Evolutionary conservation across 257 asterid species (phyloP).

Genomic region (Misopates orontium): DNA sequence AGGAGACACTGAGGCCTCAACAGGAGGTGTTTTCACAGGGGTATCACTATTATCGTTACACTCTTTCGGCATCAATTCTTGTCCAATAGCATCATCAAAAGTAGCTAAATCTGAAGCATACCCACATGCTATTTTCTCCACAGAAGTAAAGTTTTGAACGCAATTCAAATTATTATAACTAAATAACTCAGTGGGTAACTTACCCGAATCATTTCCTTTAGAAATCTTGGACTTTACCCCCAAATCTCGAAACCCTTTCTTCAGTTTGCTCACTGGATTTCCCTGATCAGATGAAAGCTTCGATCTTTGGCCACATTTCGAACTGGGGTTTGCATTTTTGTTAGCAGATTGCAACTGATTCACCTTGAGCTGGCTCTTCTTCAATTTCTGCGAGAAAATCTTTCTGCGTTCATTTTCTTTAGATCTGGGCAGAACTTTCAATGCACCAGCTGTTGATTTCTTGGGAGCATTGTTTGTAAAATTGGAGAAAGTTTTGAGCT

Average conservation of each 20-base stretch:
- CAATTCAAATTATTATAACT: constrained; percentile 16
- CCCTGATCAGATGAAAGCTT: constrained; percentile 32
- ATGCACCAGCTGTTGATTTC: constrained; percentile 36
- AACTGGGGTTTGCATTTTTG: constrained; percentile 34
- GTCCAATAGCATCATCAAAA: constrained; percentile 19
- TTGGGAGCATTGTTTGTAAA: constrained; percentile 19
- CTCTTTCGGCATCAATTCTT: constrained; percentile 25
- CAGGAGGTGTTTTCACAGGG: constrained; percentile 69
- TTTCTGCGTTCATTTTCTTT: constrained; percentile 41
- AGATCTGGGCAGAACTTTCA: constrained; percentile 36
- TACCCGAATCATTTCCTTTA: constrained; percentile 37
- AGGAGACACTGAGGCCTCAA: constrained; percentile 84
- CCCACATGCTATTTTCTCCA: constrained; percentile 33
- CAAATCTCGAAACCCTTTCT: constrained; percentile 26
- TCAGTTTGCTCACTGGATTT: constrained; percentile 24
- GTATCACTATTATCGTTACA: constrained; percentile 22
- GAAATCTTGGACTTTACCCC: constrained; percentile 29
- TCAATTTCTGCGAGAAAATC: constrained; percentile 34
- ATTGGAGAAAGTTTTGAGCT: constrained; percentile 25
- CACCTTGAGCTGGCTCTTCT: constrained; percentile 30
- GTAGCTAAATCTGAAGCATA: constrained; percentile 12
- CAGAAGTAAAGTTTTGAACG: constrained; percentile 42
- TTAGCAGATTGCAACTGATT: constrained; percentile 30
- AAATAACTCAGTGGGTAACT: constrained; percentile 32
- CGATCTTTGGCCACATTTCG: constrained; percentile 37